phyloP scores from a whole-genome alignment of 176 grass and related monocot genomes.

The Secale cereale region DNA sequence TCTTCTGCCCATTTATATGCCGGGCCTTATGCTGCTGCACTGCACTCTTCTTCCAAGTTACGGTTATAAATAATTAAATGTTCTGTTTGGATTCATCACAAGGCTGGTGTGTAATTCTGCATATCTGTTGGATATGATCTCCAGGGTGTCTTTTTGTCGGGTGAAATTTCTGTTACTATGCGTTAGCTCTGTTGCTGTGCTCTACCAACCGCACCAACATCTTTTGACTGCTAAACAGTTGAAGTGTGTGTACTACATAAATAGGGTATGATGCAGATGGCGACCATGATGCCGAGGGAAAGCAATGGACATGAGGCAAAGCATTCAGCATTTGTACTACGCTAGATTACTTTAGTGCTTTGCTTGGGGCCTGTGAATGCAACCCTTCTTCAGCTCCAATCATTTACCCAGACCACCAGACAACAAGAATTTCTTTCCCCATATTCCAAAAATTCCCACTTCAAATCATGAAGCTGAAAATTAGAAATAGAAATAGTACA shows the following conservation, averaged over 20 bases:
- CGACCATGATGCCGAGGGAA: constrained; percentile 13
- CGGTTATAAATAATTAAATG: constrained; percentile 34
- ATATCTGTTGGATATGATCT: not conserved
- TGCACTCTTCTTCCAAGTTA: constrained; percentile 22
- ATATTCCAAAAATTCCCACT: no score
- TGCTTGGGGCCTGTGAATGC: not conserved
- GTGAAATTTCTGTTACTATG: not conserved
- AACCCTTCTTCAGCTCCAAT: not conserved
- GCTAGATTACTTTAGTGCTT: not conserved
- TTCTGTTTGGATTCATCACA: constrained; percentile 5
- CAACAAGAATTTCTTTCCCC: not conserved
- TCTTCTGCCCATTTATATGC: constrained; percentile 10
- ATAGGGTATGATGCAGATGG: not conserved
- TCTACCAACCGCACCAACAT: no score
- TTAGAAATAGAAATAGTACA: no score
- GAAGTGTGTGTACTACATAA: not conserved
- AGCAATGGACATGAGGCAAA: not conserved
- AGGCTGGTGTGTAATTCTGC: not conserved
- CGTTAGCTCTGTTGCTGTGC: no score
- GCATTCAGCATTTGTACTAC: not conserved
- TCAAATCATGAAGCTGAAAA: no score
- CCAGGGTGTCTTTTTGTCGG: not conserved
- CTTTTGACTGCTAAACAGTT: no score
- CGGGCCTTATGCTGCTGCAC: constrained; percentile 22
- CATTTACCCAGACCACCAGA: not conserved